Percentiles rank a stretch among this genome's conserved stretches.
Conservation (phyloP, 805 yeast genomes). For the Barnettozyma californica region DNA sequence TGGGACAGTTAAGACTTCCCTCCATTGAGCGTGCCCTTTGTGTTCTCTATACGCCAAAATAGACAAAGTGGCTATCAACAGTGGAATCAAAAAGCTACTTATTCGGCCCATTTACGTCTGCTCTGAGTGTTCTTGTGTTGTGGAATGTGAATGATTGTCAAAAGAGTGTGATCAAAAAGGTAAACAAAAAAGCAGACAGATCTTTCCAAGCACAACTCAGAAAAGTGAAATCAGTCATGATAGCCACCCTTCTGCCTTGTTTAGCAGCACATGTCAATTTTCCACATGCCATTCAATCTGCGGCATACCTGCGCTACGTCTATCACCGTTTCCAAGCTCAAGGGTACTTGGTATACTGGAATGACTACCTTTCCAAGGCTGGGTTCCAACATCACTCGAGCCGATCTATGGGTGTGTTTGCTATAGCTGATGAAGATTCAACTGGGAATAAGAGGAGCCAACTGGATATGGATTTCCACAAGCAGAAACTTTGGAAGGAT, state of each 20-base stretch:
- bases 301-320: conserved; percentile 4
- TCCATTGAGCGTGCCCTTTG: not conserved
- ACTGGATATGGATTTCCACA: not conserved
- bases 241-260: conserved; percentile 1
- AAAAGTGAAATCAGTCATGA: not conserved
- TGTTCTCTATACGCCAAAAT: no score
- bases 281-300: conserved; percentile 3
- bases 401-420: conserved; percentile 13
- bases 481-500: not conserved
- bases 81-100: not conserved
- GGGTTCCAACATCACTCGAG: conserved; percentile 13
- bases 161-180: not conserved
- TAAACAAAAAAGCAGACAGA: not conserved
- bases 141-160: not conserved
- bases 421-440: not conserved
- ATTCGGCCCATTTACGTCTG: not conserved
- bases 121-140: not conserved
- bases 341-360: conserved; percentile 12
- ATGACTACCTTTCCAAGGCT: conserved; percentile 11
- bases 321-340: conserved; percentile 7
- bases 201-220: not conserved
- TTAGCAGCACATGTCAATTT: conserved; percentile 11
- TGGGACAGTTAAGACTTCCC: not conserved
- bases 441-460: not conserved
- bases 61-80: not conserved